These are phyloP conservation scores for Aspergillus quadrilineatus DNA, from an alignment of 2,329 filamentous ascomycete species.

Conservation along the genomic window DNA sequence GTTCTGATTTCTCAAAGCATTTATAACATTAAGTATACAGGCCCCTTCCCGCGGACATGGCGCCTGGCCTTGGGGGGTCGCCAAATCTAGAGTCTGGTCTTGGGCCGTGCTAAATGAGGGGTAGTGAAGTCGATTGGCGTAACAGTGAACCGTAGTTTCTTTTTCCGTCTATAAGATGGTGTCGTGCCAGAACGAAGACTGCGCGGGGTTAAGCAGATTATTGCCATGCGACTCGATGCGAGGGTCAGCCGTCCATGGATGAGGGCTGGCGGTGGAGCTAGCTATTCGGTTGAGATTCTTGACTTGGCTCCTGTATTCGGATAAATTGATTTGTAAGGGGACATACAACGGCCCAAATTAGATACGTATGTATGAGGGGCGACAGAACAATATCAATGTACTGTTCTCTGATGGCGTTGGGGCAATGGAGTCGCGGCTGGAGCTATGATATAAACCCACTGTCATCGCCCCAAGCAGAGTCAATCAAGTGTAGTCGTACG, in stretches of 20 bases:
- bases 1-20: conserved; percentile 5
- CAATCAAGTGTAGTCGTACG: neutral
- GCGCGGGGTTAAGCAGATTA: conserved; percentile 17
- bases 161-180: conserved; percentile 5
- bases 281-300: conserved; percentile 17
- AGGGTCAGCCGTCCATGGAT: conserved; percentile 18
- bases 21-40: conserved; percentile 4
- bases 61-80: neutral
- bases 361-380: neutral
- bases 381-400: neutral
- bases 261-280: conserved; percentile 18
- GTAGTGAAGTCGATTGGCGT: conserved; percentile 5
- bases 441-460: conserved; percentile 12
- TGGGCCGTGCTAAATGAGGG: neutral
- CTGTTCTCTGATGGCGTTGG: neutral
- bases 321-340: conserved; percentile 19
- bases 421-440: neutral
- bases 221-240: conserved; percentile 8
- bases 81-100: neutral
- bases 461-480: conserved; percentile 7
- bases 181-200: conserved; percentile 8
- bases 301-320: conserved; percentile 18
- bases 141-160: conserved; percentile 1
- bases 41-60: conserved; percentile 5
- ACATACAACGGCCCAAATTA: neutral